Conservation (phyloP, 1,284 basidiomycete genomes). For the Rhodofomes roseus region DNA sequence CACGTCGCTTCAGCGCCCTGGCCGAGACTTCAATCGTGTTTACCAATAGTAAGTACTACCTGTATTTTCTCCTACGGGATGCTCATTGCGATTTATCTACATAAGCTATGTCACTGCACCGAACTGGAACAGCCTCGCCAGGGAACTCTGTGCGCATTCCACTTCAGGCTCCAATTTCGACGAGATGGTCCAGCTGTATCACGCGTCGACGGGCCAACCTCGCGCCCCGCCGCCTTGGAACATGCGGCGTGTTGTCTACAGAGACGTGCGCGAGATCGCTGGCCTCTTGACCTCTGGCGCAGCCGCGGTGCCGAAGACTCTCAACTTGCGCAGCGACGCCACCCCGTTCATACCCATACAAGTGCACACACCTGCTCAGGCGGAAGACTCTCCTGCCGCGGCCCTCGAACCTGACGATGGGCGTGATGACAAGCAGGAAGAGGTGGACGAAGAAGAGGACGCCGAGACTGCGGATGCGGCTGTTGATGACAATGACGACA, state of each 20-base stretch:
- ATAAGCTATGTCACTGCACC: slow-evolving; percentile 29
- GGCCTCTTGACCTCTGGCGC: slow-evolving; percentile 9
- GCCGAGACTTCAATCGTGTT: slow-evolving; percentile 13
- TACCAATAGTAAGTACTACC: slow-evolving; percentile 10
- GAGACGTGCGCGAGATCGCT: slow-evolving; percentile 24
- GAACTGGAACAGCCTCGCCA: slow-evolving; percentile 18
- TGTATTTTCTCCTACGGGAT: background rate
- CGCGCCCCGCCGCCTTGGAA: slow-evolving; percentile 5
- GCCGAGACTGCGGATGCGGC: background rate
- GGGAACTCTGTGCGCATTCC: slow-evolving; percentile 25
- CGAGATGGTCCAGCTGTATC: slow-evolving; percentile 34
- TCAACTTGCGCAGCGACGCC: slow-evolving; percentile 13
- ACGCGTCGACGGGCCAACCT: slow-evolving; percentile 9
- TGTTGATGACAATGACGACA: background rate
- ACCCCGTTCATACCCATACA: slow-evolving; percentile 16
- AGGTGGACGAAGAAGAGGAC: background rate
- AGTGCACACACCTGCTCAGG: background rate
- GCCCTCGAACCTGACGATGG: background rate
- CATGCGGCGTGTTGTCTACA: slow-evolving; percentile 32
- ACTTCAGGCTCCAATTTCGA: slow-evolving; percentile 28
- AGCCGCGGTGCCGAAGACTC: background rate
- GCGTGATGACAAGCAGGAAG: background rate
- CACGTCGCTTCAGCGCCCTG: slow-evolving; percentile 21
- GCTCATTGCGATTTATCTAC: background rate
- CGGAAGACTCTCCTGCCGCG: background rate